Conservation (phyloP, 2,329 filamentous ascomycete genomes). For the Cadophora sp. region DNA sequence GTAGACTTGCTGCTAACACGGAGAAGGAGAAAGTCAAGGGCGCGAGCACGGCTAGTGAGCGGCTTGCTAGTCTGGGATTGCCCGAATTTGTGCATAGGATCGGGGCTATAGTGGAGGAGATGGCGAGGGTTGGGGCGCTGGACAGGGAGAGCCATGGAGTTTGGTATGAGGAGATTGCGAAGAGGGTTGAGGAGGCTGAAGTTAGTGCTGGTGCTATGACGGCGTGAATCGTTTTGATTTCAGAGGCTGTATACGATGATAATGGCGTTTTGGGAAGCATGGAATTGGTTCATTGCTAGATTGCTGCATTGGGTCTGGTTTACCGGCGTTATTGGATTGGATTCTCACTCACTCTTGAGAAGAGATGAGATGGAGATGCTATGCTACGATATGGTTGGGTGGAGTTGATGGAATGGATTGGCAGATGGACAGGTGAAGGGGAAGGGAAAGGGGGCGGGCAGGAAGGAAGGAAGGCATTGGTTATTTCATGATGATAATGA, state of each 20-base stretch:
- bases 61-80: conserved; percentile 71
- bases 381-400: conserved; percentile 10
- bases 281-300: conserved; percentile 8
- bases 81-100: conserved; percentile 77
- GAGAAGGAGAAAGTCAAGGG: conserved; percentile 74
- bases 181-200: conserved; percentile 31
- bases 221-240: background rate
- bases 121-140: conserved; percentile 68
- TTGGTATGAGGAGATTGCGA: conserved; percentile 67
- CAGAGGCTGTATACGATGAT: background rate
- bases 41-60: conserved; percentile 72
- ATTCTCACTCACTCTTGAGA: background rate
- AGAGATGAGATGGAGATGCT: conserved; percentile 4
- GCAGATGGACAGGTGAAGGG: conserved; percentile 1
- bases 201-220: background rate
- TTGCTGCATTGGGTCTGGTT: conserved; percentile 19
- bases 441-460: no score
- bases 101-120: conserved; percentile 71
- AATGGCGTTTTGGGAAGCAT: conserved; percentile 24
- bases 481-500: conserved; percentile 22
- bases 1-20: conserved; percentile 68
- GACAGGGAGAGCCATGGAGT: conserved; percentile 71
- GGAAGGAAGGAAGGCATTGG: no score
- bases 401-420: background rate
- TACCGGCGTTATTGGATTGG: background rate